A percentile compares a stretch with the other conserved stretches of the same genome.
Conservation (phyloP, 306 rosid species). For the Hylodesmum podocarpum region DNA sequence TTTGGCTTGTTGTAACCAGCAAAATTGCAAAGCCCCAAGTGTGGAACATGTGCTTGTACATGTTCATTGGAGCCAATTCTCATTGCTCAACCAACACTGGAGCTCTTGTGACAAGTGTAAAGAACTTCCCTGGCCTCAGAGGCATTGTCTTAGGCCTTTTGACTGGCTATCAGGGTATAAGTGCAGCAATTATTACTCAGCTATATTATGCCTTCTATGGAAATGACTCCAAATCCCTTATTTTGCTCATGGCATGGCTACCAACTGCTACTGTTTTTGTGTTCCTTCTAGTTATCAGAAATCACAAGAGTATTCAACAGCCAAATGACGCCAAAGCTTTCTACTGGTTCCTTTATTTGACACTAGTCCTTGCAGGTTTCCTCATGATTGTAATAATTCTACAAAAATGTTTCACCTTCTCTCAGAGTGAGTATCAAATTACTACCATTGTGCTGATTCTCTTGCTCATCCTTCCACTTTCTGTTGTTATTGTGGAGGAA, state of each 20-base stretch:
- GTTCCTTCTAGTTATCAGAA: conserved; percentile 44
- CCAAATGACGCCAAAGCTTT: conserved; percentile 51
- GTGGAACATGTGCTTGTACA: conserved; percentile 34
- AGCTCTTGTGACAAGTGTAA: conserved; percentile 31
- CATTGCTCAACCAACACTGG: conserved; percentile 46
- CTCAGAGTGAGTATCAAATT: conserved; percentile 29
- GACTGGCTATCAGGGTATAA: conserved; percentile 33
- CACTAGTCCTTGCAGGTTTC: conserved; percentile 56
- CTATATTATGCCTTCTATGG: conserved; percentile 52
- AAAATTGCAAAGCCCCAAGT: conserved; percentile 33
- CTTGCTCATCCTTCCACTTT: conserved; percentile 53
- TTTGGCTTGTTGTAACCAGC: conserved; percentile 42
- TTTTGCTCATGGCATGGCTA: conserved; percentile 68
- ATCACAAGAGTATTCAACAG: conserved; percentile 28
- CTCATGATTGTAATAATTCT: conserved; percentile 47
- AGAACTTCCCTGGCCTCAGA: conserved; percentile 38
- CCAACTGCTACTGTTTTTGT: conserved; percentile 49
- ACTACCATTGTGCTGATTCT: conserved; percentile 41
- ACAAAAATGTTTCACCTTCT: conserved; percentile 40
- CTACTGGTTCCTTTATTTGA: conserved; percentile 50
- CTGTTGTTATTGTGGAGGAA: conserved; percentile 50
- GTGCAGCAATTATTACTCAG: conserved; percentile 41
- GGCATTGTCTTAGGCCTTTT: conserved; percentile 41
- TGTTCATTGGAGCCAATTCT: conserved; percentile 37
- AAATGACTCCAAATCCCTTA: conserved; percentile 47